A percentile compares a stretch with the other conserved stretches of the same genome.
phyloP scores from a whole-genome alignment of 192 early-diverging fungal genomes.

The Neocallimastix lanati region DNA sequence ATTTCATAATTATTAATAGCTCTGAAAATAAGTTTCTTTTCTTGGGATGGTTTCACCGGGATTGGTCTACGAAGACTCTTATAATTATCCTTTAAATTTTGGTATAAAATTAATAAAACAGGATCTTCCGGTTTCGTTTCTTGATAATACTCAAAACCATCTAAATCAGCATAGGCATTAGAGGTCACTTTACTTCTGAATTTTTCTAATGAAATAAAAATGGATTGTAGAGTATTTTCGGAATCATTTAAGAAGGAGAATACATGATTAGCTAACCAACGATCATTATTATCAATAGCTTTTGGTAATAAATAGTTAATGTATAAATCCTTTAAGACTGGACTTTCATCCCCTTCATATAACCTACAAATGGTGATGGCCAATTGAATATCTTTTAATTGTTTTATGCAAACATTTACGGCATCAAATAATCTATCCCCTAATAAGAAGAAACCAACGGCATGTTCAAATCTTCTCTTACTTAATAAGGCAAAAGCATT shows the following conservation, averaged over 20 bases:
- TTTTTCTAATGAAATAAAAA: constrained; percentile 18
- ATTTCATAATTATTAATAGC: constrained; percentile 54
- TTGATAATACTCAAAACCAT: background rate
- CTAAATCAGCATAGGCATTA: background rate
- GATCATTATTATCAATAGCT: constrained; percentile 34
- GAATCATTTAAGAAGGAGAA: constrained; percentile 36
- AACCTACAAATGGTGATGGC: constrained; percentile 79
- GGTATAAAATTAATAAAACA: constrained; percentile 46
- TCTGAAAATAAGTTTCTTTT: constrained; percentile 39
- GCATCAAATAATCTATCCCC: constrained; percentile 77
- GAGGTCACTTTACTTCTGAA: background rate
- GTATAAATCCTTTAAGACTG: constrained; percentile 28
- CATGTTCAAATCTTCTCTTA: constrained; percentile 82
- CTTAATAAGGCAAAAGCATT: constrained; percentile 93
- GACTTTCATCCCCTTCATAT: constrained; percentile 58
- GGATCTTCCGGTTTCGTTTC: constrained; percentile 31
- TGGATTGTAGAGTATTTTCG: constrained; percentile 34
- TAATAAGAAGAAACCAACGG: constrained; percentile 87
- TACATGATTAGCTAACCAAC: constrained; percentile 36
- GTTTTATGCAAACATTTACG: constrained; percentile 74
- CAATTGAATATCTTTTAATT: constrained; percentile 82
- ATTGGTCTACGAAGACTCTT: constrained; percentile 20
- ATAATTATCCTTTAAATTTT: constrained; percentile 34
- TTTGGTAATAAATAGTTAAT: constrained; percentile 25
- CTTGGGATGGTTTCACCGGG: constrained; percentile 23